These are phyloP conservation scores for Cryphonectria japonica DNA, from an alignment of 2,329 filamentous ascomycete genomes.

Conservation along the genomic window DNA sequence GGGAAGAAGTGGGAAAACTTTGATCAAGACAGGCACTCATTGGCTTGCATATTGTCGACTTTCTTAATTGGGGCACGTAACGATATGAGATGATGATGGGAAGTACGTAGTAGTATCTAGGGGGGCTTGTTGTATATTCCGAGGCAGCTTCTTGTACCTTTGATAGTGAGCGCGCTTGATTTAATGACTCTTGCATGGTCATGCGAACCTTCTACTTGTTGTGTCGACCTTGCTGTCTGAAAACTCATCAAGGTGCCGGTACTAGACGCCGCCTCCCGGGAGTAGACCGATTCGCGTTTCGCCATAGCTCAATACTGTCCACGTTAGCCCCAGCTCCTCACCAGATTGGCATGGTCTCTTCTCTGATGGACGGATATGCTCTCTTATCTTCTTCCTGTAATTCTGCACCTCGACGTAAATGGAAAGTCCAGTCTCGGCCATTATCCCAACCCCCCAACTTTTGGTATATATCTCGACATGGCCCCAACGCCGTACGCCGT, in stretches of 20 bases:
- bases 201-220: not conserved
- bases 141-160: not conserved
- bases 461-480: slow-evolving; percentile 14
- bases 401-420: not conserved
- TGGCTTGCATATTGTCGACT: slow-evolving; percentile 2
- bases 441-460: not conserved
- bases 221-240: not conserved
- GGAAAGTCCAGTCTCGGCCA: not conserved
- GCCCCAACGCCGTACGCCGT: slow-evolving; percentile 26
- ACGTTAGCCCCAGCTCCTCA: not conserved
- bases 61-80: not conserved
- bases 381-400: not conserved
- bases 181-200: not conserved
- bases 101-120: not conserved
- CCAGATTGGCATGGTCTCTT: not conserved
- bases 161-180: not conserved
- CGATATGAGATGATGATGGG: slow-evolving; percentile 17
- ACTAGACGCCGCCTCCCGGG: not conserved
- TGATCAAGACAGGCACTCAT: not conserved
- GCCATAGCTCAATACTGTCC: not conserved
- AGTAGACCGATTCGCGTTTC: not conserved
- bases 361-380: not conserved
- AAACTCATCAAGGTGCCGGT: not conserved
- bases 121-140: slow-evolving; percentile 11
- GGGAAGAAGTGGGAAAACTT: not conserved